Percentiles rank a stretch among this genome's conserved stretches.
phyloP scores from a whole-genome alignment of 306 rosid species.

The Castanea sativa region DNA sequence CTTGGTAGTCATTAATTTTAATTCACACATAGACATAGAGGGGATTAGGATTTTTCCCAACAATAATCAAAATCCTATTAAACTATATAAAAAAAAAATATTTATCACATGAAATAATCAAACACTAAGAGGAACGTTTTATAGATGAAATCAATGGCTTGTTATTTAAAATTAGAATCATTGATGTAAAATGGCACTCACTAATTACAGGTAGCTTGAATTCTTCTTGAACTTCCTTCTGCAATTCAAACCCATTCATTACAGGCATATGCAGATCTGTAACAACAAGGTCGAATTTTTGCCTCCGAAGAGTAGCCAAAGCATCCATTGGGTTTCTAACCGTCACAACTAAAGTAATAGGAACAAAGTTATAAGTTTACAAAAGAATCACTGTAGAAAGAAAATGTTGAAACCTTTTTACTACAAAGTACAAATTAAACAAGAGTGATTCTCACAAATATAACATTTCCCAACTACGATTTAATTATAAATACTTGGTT shows the following conservation, averaged over 20 bases:
- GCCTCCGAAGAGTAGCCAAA: slow-evolving; percentile 47
- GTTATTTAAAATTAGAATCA: not conserved
- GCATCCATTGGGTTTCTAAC: slow-evolving; percentile 47
- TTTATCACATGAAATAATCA: too few relatives aligned
- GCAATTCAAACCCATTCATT: slow-evolving; percentile 72
- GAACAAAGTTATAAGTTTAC: not conserved
- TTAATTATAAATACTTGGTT: too few relatives aligned
- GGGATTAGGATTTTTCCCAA: too few relatives aligned
- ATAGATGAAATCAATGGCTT: not conserved
- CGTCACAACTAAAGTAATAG: slow-evolving; percentile 40
- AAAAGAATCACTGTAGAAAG: not conserved
- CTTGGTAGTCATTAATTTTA: too few relatives aligned
- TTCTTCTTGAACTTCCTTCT: slow-evolving; percentile 37
- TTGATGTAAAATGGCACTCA: slow-evolving; percentile 22
- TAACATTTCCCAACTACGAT: too few relatives aligned
- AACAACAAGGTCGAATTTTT: slow-evolving; percentile 49
- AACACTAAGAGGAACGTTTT: too few relatives aligned
- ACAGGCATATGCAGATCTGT: slow-evolving; percentile 53
- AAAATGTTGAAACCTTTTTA: not conserved
- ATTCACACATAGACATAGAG: too few relatives aligned
- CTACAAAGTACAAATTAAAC: too few relatives aligned
- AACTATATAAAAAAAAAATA: too few relatives aligned
- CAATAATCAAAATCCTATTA: too few relatives aligned
- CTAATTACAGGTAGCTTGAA: slow-evolving; percentile 61
- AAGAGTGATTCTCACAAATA: too few relatives aligned